phyloP scores from a whole-genome alignment of 2,329 filamentous ascomycete genomes.

The Aspergillus novofumigatus region DNA sequence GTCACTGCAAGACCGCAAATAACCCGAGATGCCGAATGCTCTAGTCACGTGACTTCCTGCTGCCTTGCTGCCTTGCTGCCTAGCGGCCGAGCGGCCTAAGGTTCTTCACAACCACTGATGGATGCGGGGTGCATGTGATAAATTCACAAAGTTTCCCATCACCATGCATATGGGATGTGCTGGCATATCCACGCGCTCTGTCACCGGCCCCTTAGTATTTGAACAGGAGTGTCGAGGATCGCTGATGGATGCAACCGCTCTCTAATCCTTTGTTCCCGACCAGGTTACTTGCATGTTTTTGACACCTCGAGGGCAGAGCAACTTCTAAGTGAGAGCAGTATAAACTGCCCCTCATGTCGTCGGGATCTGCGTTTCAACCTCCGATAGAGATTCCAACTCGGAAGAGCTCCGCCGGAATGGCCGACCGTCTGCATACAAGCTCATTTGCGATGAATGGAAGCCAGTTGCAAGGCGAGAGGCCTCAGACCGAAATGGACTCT shows the following conservation, averaged over 20 bases:
- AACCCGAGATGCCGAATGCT: neutral
- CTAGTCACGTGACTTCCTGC: neutral
- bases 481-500: slow-evolving; percentile 21
- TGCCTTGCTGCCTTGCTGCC: neutral
- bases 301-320: neutral
- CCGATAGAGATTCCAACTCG: slow-evolving; percentile 68
- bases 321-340: neutral
- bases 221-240: neutral
- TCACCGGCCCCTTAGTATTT: neutral
- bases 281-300: neutral
- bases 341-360: slow-evolving; percentile 12
- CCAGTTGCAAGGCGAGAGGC: slow-evolving; percentile 46
- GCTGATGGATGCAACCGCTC: neutral
- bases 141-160: neutral
- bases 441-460: slow-evolving; percentile 10
- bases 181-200: neutral
- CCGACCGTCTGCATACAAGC: slow-evolving; percentile 21
- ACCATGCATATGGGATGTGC: neutral
- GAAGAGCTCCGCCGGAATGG: slow-evolving; percentile 62
- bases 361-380: slow-evolving; percentile 41
- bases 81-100: neutral
- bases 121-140: neutral
- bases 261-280: neutral
- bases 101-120: neutral
- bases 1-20: neutral